Evolutionary conservation across 306 rosid species (phyloP).

Genomic region (Quercus variabilis): DNA sequence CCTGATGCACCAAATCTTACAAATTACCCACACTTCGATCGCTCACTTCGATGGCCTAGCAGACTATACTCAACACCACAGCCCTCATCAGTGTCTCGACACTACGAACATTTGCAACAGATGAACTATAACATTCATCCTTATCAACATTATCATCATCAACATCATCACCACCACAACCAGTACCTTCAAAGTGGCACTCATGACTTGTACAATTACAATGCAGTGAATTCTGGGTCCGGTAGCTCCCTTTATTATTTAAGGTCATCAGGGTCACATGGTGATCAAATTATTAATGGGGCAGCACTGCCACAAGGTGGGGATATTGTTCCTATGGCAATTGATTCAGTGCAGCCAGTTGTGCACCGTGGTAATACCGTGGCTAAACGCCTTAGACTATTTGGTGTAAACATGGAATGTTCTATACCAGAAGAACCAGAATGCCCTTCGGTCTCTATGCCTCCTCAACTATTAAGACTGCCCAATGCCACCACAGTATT

Average conservation of each 20-base stretch:
- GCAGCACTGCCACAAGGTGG: conserved; percentile 26
- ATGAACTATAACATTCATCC: conserved; percentile 27
- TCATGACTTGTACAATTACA: conserved; percentile 2
- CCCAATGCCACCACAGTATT: conserved; percentile 31
- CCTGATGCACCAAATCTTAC: conserved; percentile 27
- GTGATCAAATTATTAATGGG: conserved; percentile 1
- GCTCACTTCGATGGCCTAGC: conserved; percentile 41
- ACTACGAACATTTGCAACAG: conserved; percentile 31
- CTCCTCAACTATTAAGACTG: conserved; percentile 36
- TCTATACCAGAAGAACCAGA: conserved; percentile 35
- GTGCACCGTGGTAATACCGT: conserved; percentile 17
- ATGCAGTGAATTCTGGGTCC: conserved; percentile 27
- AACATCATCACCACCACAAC: not conserved
- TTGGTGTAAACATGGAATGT: conserved; percentile 89
- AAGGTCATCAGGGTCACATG: conserved; percentile 25
- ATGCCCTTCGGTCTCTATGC: conserved; percentile 20
- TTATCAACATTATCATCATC: conserved; percentile 14
- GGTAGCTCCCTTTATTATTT: conserved; percentile 24
- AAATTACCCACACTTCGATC: conserved; percentile 31
- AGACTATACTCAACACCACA: conserved; percentile 45
- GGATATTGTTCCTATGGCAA: conserved; percentile 25
- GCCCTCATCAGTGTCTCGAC: conserved; percentile 1
- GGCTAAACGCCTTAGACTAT: conserved; percentile 49
- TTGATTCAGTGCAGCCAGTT: conserved; percentile 46
- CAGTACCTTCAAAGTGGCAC: not conserved